Conservation (phyloP, 164 flowering plant species). For the Magnolia kwangsiensis region DNA sequence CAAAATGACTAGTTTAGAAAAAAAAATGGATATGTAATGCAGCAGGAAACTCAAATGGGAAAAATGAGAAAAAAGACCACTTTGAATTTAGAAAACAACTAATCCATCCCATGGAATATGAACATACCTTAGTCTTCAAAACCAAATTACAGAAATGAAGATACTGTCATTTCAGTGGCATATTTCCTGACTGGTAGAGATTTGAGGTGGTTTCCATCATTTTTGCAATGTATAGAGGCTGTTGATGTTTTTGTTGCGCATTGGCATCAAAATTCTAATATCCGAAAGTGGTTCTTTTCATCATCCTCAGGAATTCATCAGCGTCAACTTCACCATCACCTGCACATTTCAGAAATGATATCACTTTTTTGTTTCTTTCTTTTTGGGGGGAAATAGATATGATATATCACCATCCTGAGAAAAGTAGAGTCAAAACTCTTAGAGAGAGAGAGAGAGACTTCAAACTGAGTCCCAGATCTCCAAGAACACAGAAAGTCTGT, state of each 20-base stretch:
- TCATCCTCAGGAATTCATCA: conserved; percentile 87
- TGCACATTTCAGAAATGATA: conserved; percentile 21
- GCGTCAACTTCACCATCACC: conserved; percentile 77
- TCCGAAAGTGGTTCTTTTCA: conserved; percentile 55
- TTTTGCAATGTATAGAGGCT: neutral
- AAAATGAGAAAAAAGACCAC: neutral
- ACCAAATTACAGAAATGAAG: neutral
- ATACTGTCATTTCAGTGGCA: neutral
- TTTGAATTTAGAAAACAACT: neutral
- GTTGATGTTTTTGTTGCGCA: neutral
- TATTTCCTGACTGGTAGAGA: too few species aligned
- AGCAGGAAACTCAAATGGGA: neutral
- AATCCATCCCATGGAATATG: neutral
- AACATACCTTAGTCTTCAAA: neutral
- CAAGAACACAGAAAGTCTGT: neutral
- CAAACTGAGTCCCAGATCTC: neutral
- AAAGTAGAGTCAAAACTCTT: neutral
- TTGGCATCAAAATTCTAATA: neutral
- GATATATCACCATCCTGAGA: neutral
- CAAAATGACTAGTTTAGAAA: neutral
- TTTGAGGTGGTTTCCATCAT: neutral
- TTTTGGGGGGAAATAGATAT: neutral
- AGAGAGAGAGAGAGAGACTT: neutral
- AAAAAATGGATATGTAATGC: neutral
- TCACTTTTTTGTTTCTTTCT: neutral